Evolutionary conservation across 352 stramenopile species (phyloP).

Genomic region (Blastocystis sp.): DNA sequence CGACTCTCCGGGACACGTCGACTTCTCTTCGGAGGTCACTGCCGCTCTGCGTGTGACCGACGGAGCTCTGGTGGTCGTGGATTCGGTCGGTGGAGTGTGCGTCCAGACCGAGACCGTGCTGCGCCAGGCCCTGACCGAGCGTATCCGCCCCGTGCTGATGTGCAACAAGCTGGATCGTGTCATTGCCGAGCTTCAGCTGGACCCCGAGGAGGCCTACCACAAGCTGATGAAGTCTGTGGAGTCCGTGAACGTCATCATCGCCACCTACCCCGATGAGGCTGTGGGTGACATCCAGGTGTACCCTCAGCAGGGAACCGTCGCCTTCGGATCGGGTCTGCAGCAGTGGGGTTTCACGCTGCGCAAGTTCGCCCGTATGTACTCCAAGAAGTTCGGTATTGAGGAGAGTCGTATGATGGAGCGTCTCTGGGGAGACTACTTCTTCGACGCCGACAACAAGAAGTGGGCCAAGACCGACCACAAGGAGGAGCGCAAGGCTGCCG

Average conservation of each 20-base stretch:
- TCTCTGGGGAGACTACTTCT: slow-evolving; percentile 96
- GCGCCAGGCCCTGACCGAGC: slow-evolving; percentile 89
- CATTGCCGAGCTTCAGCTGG: slow-evolving; percentile 91
- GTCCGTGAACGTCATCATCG: slow-evolving; percentile 97
- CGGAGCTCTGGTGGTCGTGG: slow-evolving; percentile 94
- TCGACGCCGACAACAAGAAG: slow-evolving; percentile 84
- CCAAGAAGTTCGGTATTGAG: slow-evolving; percentile 92
- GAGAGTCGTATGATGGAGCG: slow-evolving; percentile 98
- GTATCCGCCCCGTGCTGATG: slow-evolving; percentile 94
- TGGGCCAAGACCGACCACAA: slow-evolving; percentile 86
- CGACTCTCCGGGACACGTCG: slow-evolving; percentile 98
- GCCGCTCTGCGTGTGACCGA: slow-evolving; percentile 96
- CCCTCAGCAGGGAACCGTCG: slow-evolving; percentile 90
- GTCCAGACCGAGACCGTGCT: slow-evolving; percentile 98
- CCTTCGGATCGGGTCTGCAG: slow-evolving; percentile 95
- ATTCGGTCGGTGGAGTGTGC: slow-evolving; percentile 96
- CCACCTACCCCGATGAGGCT: slow-evolving; percentile 86
- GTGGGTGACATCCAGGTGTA: slow-evolving; percentile 91
- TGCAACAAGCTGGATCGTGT: slow-evolving; percentile 99
- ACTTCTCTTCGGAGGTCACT: slow-evolving; percentile 98
- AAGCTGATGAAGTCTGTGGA: slow-evolving; percentile 93
- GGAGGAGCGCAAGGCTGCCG: slow-evolving; percentile 62
- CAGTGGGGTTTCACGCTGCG: slow-evolving; percentile 99
- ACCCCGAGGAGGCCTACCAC: slow-evolving; percentile 96
- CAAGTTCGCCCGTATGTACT: slow-evolving; percentile 94